These are phyloP conservation scores for Zhuliangozyma blackwelliae DNA, from an alignment of 1,139 yeast genomes.

Conservation along the genomic window DNA sequence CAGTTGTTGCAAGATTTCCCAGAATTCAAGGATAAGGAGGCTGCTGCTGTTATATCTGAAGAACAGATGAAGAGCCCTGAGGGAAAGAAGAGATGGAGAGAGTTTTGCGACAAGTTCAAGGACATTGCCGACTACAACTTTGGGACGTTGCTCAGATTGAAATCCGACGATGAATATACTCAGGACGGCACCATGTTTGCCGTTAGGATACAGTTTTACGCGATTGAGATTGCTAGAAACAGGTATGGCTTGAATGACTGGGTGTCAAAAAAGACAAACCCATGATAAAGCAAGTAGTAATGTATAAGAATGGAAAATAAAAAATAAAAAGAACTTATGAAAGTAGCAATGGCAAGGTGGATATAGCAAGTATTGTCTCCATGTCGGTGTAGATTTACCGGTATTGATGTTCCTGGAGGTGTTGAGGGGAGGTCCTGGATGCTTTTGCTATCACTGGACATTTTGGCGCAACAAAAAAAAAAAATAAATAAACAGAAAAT, in stretches of 20 bases:
- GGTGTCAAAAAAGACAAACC: conserved; percentile 31
- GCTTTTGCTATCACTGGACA: too few species aligned
- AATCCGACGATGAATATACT: conserved; percentile 67
- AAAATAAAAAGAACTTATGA: too few species aligned
- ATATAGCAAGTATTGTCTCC: too few species aligned
- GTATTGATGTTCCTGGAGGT: too few species aligned
- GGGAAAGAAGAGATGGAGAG: conserved; percentile 92
- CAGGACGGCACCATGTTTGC: conserved; percentile 85
- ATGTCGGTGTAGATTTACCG: too few species aligned
- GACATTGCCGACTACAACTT: conserved; percentile 87
- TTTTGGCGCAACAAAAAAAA: too few species aligned
- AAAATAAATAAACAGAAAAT: too few species aligned
- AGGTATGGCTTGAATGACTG: conserved; percentile 89
- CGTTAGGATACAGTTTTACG: conserved; percentile 90
- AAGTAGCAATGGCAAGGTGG: too few species aligned
- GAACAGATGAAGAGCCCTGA: conserved; percentile 73
- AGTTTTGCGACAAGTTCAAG: conserved; percentile 78
- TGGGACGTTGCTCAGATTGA: conserved; percentile 84
- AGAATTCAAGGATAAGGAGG: conserved; percentile 62
- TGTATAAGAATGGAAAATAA: too few species aligned
- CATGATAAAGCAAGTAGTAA: too few species aligned
- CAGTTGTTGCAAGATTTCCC: conserved; percentile 75
- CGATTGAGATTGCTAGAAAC: conserved; percentile 92
- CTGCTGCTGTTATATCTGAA: conserved; percentile 60
- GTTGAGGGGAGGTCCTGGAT: too few species aligned